Evolutionary conservation across 805 yeast genomes (phyloP).

Genomic region (Yarrowia sp.): DNA sequence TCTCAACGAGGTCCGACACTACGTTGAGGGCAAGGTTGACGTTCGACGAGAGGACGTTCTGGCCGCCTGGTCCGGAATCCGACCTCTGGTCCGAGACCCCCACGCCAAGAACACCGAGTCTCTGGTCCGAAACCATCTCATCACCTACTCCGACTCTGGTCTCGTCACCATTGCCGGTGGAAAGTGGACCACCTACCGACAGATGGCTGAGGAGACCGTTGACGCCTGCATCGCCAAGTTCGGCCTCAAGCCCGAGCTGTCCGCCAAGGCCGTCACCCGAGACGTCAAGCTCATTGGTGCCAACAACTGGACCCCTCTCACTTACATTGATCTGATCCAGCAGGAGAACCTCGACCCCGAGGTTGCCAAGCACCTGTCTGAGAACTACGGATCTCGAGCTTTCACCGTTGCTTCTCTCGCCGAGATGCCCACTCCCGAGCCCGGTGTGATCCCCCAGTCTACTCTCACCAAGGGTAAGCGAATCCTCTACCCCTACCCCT

Average conservation of each 20-base stretch:
- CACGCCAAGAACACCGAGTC: conserved; percentile 73
- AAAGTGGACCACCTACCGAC: conserved; percentile 98
- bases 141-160: conserved; percentile 74
- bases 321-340: conserved; percentile 81
- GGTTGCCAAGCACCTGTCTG: conserved; percentile 81
- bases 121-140: conserved; percentile 86
- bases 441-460: conserved; percentile 43
- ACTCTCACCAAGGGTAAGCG: conserved; percentile 48
- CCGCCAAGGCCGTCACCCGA: conserved; percentile 55
- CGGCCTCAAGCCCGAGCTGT: conserved; percentile 50
- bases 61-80: conserved; percentile 96
- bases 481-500: conserved; percentile 74
- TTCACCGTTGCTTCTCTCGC: conserved; percentile 67
- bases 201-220: conserved; percentile 95
- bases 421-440: conserved; percentile 45
- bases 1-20: conserved; percentile 84
- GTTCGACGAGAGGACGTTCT: conserved; percentile 89
- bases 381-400: conserved; percentile 89
- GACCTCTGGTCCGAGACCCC: conserved; percentile 88
- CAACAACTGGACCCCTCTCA: conserved; percentile 75
- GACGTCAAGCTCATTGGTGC: conserved; percentile 74
- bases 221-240: conserved; percentile 67
- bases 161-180: conserved; percentile 93
- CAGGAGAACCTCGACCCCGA: conserved; percentile 72
- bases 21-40: conserved; percentile 75